Percentiles rank a stretch among this genome's conserved stretches.
phyloP scores from a whole-genome alignment of 768 basidiomycete species.

The Chalciporus pseudorubinellus region DNA sequence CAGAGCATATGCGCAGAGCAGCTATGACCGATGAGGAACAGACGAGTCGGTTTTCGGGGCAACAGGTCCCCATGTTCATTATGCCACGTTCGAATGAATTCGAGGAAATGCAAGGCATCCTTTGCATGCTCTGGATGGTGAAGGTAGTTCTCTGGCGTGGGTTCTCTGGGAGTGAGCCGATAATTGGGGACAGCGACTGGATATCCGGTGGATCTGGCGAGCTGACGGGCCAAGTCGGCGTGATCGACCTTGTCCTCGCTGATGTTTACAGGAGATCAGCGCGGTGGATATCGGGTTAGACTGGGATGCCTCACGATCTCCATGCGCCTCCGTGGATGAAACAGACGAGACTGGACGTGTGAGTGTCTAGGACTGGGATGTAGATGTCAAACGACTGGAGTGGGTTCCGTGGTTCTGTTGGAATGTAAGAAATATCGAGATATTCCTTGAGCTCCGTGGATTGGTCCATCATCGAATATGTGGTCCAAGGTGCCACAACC shows the following conservation, averaged over 20 bases:
- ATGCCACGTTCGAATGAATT: slow-evolving; percentile 51
- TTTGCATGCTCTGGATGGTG: slow-evolving; percentile 70
- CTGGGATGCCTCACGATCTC: slow-evolving; percentile 54
- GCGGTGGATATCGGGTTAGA: neutral
- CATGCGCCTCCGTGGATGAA: slow-evolving; percentile 87
- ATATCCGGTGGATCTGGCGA: slow-evolving; percentile 48
- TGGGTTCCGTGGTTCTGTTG: slow-evolving; percentile 22
- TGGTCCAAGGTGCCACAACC: neutral
- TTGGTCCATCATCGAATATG: slow-evolving; percentile 5
- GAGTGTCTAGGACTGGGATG: slow-evolving; percentile 25
- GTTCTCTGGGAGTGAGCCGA: slow-evolving; percentile 55
- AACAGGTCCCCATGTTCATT: slow-evolving; percentile 10
- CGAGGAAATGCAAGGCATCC: slow-evolving; percentile 62
- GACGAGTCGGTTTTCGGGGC: slow-evolving; percentile 37
- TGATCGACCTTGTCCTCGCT: slow-evolving; percentile 76
- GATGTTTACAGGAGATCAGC: slow-evolving; percentile 10
- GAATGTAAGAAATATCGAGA: slow-evolving; percentile 38
- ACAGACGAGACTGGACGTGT: slow-evolving; percentile 48
- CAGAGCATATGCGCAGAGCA: slow-evolving; percentile 80
- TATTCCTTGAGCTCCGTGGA: slow-evolving; percentile 5
- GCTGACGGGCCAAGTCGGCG: slow-evolving; percentile 47
- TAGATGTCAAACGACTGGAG: slow-evolving; percentile 58
- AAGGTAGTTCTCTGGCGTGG: slow-evolving; percentile 37
- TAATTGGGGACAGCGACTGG: slow-evolving; percentile 78
- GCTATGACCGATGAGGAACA: slow-evolving; percentile 76